Base-by-base conservation (phyloP, 2,329 filamentous ascomycete genomes). In the Fusarium pseudograminearum region DNA sequence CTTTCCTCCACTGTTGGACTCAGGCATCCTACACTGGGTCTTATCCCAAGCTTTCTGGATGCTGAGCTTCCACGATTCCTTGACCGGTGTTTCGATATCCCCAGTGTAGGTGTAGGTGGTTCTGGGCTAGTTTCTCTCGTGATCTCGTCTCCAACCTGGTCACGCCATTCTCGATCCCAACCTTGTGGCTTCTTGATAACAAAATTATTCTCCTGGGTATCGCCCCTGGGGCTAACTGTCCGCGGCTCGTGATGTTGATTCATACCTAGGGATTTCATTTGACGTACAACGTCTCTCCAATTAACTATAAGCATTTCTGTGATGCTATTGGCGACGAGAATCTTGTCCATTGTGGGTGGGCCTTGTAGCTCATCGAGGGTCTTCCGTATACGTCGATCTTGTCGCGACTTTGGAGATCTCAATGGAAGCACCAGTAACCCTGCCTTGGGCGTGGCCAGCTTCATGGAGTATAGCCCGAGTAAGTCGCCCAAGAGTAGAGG, bases 281-380 rank as follows among this genome's bases (percentile, higher is more conserved):
- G 86, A 40, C 83, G 81, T 44, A 90, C 86, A 14, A 91, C 82
- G 48, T 90, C 88, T 61, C 86, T 81, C 90, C 90, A 92, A 66
- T 90, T 84, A 2, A 84, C 80, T 50, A 91, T 87, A 7, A 92
- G 79, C 88, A 91, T 91, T 75, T 90, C 87, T 0, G 87, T 81
- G 31, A 91, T 85, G 33, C 80, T 79, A 62, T 88, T 90, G 14
- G 87, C 88, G 56, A 89, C 78, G 45, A 83, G 81, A 24, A 89
- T 81, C 69, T 87, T 90, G 78, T 89, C 84, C 20, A 90, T 77
- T 1, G 78, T 75, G 7, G 80, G 73, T 4, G 77, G 61, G 0
- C 73, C 67, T 3, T 60, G 16, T 11, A 46, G 46, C 6, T 71
- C 50, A 5, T 63, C 63, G 8, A 47, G 26, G 4, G 64, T 26